Percentiles rank a stretch among this genome's conserved stretches.
phyloP scores from a whole-genome alignment of 768 basidiomycete species.

The Leccinum disarticulatum region DNA sequence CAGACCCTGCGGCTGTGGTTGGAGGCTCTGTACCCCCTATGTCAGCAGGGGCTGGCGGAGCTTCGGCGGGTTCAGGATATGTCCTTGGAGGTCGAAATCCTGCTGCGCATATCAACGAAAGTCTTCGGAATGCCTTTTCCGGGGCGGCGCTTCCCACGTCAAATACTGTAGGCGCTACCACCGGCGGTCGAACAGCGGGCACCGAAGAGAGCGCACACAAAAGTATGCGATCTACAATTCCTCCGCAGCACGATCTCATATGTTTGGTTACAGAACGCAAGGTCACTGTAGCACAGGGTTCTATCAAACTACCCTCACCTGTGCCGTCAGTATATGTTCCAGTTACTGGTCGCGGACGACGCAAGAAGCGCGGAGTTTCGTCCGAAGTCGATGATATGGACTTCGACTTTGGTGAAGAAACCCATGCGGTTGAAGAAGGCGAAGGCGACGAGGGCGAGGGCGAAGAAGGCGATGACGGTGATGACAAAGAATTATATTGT shows the following conservation, averaged over 20 bases:
- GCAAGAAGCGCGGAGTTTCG: constrained; percentile 37
- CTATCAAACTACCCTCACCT: constrained; percentile 37
- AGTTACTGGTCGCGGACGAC: constrained; percentile 31
- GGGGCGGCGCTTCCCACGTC: constrained; percentile 27
- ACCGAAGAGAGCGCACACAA: constrained; percentile 31
- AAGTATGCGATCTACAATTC: constrained; percentile 19
- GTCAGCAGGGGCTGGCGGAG: constrained; percentile 13
- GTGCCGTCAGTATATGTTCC: constrained; percentile 32
- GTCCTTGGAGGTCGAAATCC: constrained; percentile 39
- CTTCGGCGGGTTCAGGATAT: constrained; percentile 23
- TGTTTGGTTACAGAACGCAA: constrained; percentile 28
- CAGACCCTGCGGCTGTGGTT: constrained; percentile 34
- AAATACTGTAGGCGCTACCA: constrained; percentile 1
- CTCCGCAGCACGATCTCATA: neutral
- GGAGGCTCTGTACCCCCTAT: constrained; percentile 28
- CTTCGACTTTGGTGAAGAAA: constrained; percentile 35
- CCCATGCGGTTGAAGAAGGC: constrained; percentile 29
- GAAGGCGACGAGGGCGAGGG: constrained; percentile 39
- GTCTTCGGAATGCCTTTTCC: constrained; percentile 36
- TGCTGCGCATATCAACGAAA: constrained; percentile 41
- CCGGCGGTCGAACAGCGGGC: constrained; percentile 17
- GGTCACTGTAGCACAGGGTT: constrained; percentile 28
- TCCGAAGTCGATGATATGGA: constrained; percentile 37
- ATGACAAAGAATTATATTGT: constrained; percentile 62
- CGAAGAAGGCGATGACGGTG: constrained; percentile 50